Conservation (phyloP, 2,329 filamentous ascomycete genomes). For the Sclerotinia glacialis region DNA sequence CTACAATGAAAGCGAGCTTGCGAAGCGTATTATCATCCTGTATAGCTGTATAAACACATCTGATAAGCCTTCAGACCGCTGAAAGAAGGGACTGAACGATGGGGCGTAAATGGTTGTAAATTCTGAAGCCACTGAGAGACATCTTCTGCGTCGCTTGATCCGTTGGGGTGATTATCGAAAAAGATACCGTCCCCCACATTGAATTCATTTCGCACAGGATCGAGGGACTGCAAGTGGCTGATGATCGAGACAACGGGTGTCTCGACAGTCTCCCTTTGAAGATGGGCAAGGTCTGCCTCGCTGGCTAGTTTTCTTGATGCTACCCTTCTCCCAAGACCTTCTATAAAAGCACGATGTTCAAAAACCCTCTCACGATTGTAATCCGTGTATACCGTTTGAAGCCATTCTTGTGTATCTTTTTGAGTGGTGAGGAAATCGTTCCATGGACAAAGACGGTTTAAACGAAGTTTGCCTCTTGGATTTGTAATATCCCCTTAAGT, state of each 20-base stretch:
- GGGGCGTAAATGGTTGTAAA: not conserved
- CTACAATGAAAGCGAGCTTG: not conserved
- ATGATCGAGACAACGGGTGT: not conserved
- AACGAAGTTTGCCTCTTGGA: not conserved
- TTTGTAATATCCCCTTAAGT: not conserved
- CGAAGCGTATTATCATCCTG: not conserved
- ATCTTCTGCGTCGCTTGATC: conserved; percentile 1
- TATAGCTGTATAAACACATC: not conserved
- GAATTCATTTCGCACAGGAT: not conserved
- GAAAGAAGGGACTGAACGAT: not conserved
- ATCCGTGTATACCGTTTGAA: no score
- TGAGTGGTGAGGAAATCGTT: not conserved
- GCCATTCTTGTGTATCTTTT: no score
- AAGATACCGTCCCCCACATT: not conserved
- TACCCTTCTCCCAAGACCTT: not conserved
- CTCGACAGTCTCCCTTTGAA: not conserved
- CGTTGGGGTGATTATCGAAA: conserved; percentile 1
- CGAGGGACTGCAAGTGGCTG: not conserved
- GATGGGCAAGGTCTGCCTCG: not conserved
- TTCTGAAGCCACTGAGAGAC: not conserved
- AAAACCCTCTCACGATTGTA: not conserved
- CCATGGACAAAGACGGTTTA: conserved; percentile 6
- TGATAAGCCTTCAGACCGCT: not conserved
- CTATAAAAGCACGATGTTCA: not conserved
- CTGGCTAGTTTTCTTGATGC: not conserved